Percentiles rank a stretch among this genome's conserved stretches.
phyloP scores from a whole-genome alignment of 371 early-diverging fungal genomes.

The Rhizopus delemar region DNA sequence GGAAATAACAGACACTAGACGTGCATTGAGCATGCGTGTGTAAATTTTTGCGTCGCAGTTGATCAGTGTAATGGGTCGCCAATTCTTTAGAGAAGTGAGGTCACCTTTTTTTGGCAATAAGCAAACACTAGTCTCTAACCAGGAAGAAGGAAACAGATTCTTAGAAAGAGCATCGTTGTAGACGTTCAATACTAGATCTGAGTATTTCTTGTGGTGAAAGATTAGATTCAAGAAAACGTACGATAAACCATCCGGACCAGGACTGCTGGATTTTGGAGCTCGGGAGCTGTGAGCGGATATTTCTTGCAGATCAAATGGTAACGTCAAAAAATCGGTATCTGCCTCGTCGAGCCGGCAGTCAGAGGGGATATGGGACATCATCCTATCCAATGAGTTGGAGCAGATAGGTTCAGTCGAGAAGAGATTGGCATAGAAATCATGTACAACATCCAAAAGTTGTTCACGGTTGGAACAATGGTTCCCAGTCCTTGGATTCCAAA shows the following conservation, averaged over 20 bases:
- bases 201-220: neutral
- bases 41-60: slow-evolving; percentile 33
- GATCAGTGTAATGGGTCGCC: slow-evolving; percentile 17
- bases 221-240: slow-evolving; percentile 2
- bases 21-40: slow-evolving; percentile 20
- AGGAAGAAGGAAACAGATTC: slow-evolving; percentile 12
- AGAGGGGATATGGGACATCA: neutral
- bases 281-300: neutral
- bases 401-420: slow-evolving; percentile 9
- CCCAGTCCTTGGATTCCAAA: neutral
- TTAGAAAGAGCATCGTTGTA: slow-evolving; percentile 5
- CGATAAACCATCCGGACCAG: slow-evolving; percentile 10
- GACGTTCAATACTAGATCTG: neutral
- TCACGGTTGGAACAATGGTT: neutral
- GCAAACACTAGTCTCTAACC: slow-evolving; percentile 17
- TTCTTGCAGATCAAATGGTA: neutral
- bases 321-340: neutral
- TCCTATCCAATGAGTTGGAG: neutral
- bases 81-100: neutral
- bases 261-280: slow-evolving; percentile 6
- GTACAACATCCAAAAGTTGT: slow-evolving; percentile 2
- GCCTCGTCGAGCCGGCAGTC: no score
- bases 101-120: slow-evolving; percentile 22
- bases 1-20: neutral
- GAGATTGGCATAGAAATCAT: slow-evolving; percentile 1